These are phyloP conservation scores for Monilinia fructicola DNA, from an alignment of 2,329 filamentous ascomycete species.

Conservation along the genomic window DNA sequence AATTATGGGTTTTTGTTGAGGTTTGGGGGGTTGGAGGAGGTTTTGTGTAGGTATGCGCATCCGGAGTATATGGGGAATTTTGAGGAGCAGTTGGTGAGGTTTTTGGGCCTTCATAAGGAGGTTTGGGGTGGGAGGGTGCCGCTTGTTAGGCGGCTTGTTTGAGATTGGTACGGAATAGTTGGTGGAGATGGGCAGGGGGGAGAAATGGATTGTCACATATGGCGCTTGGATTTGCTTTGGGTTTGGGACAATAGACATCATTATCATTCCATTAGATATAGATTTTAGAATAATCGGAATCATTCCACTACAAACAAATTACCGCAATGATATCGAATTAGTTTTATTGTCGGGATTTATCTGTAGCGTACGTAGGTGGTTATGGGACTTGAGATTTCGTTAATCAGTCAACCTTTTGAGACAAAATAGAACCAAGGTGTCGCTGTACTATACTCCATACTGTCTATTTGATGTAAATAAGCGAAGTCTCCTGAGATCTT, in stretches of 20 bases:
- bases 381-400: too few species aligned
- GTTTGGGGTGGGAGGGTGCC: slow-evolving; percentile 12
- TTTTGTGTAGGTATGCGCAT: slow-evolving; percentile 15
- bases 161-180: not conserved
- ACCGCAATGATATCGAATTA: not conserved
- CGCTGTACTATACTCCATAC: too few species aligned
- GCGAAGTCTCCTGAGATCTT: too few species aligned
- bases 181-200: not conserved
- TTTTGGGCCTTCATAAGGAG: slow-evolving; percentile 10
- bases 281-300: not conserved
- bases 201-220: not conserved
- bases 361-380: too few species aligned
- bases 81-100: slow-evolving; percentile 13
- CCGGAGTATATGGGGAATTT: slow-evolving; percentile 18
- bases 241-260: not conserved
- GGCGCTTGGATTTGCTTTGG: not conserved
- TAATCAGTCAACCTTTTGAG: too few species aligned
- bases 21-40: not conserved
- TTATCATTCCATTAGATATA: not conserved
- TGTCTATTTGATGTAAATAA: too few species aligned
- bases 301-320: not conserved
- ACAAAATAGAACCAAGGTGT: too few species aligned
- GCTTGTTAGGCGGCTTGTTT: not conserved
- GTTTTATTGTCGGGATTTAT: too few species aligned
- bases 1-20: slow-evolving; percentile 11